Conservation (phyloP, 1,139 yeast species). For the Pichia inconspicua region DNA sequence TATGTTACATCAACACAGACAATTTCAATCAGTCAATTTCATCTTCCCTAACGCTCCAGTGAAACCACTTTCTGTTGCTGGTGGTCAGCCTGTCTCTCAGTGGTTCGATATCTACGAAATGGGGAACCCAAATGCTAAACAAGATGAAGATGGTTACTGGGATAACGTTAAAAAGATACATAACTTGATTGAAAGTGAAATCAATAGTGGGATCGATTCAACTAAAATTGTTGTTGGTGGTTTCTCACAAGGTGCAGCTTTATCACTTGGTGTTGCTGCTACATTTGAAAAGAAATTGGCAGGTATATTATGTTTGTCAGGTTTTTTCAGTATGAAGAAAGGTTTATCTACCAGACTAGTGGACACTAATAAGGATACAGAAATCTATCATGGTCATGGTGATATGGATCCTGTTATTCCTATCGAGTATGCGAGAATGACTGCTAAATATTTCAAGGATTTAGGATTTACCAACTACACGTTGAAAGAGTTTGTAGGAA, state of each 20-base stretch:
- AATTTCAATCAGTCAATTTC: constrained; percentile 57
- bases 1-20: constrained; percentile 33
- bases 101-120: constrained; percentile 80
- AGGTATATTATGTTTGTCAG: constrained; percentile 77
- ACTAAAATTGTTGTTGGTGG: constrained; percentile 83
- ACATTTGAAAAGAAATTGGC: constrained; percentile 56
- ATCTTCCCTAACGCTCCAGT: constrained; percentile 85
- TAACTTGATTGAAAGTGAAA: constrained; percentile 53
- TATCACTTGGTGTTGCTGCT: constrained; percentile 53
- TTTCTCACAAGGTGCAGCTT: constrained; percentile 89
- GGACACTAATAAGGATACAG: constrained; percentile 51
- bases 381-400: constrained; percentile 88
- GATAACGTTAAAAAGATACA: constrained; percentile 48
- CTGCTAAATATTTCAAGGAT: constrained; percentile 39
- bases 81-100: constrained; percentile 64
- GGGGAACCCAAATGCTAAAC: constrained; percentile 38
- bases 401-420: constrained; percentile 61
- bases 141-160: constrained; percentile 60
- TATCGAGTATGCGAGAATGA: constrained; percentile 38
- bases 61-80: constrained; percentile 59
- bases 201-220: constrained; percentile 54
- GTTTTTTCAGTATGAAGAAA: constrained; percentile 56
- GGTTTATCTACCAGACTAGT: constrained; percentile 28
- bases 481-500: constrained; percentile 54
- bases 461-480: constrained; percentile 47